Evolutionary conservation across 441 rosid genomes (phyloP).

Genomic region (Arabidopsis hybrid): DNA sequence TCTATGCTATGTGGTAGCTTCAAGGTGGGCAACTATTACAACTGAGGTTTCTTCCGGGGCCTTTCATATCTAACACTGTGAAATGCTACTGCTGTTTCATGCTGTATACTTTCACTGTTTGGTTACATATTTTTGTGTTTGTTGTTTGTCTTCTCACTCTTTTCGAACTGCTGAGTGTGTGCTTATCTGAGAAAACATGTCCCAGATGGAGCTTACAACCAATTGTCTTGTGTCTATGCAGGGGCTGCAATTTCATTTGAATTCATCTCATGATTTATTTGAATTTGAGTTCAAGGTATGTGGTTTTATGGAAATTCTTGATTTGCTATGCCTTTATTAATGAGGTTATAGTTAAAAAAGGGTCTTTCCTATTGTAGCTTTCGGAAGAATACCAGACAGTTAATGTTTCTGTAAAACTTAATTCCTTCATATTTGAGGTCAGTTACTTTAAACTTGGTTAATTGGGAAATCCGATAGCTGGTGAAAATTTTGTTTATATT

Average conservation of each 20-base stretch:
- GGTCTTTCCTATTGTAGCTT: slow-evolving; percentile 58
- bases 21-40: slow-evolving; percentile 59
- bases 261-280: slow-evolving; percentile 84
- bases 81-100: slow-evolving; percentile 20
- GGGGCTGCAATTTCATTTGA: slow-evolving; percentile 88
- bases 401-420: slow-evolving; percentile 77
- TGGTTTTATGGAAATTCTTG: slow-evolving; percentile 49
- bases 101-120: slow-evolving; percentile 2
- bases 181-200: slow-evolving; percentile 13
- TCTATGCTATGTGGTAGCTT: slow-evolving; percentile 73
- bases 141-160: neutral
- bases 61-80: slow-evolving; percentile 18
- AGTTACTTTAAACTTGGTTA: slow-evolving; percentile 39
- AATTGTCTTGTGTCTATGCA: slow-evolving; percentile 47
- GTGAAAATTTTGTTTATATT: slow-evolving; percentile 37
- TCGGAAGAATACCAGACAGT: slow-evolving; percentile 77
- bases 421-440: slow-evolving; percentile 76
- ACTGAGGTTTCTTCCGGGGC: slow-evolving; percentile 26
- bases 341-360: slow-evolving; percentile 39
- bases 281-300: slow-evolving; percentile 87
- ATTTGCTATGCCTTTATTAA: slow-evolving; percentile 34
- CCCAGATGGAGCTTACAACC: slow-evolving; percentile 31
- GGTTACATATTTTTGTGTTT: slow-evolving; percentile 19
- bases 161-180: neutral
- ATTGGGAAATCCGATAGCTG: slow-evolving; percentile 12